Base-by-base conservation (phyloP, 306 rosid genomes). In the Adenanthera pavonina region DNA sequence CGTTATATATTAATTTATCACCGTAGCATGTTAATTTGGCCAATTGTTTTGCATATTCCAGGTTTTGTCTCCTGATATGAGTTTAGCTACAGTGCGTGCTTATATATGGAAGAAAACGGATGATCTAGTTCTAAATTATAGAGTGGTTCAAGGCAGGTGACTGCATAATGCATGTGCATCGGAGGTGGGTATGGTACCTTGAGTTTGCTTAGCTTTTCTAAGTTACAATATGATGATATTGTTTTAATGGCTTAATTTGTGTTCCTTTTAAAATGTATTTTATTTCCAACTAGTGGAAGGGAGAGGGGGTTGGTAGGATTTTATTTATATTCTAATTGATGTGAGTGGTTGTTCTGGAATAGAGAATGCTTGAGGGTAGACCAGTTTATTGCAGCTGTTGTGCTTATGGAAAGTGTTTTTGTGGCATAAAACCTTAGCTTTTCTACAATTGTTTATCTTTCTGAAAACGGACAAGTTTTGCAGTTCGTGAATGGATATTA, bases 71-170 rank as follows among this genome's bases (percentile, higher is more conserved):
- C 97, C 97, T 59, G 98, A 93, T 8, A 84, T 93, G 97, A 96
- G 98, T 86, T 87, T 96, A 84, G 99, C 99, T 85, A 96, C 99
- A 15, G 98, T 92, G 75, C 88, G 97, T 69, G 85, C 95, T 85
- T 96, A 96, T 83, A 80, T 96, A 79, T 96, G 99, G 99, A 96
- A 93, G 92, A 96, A 96, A 89, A 6, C 93, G 15, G 99, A 96
- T 47, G 99, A 96, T 83, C 85, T 96, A 54, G 73, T 93, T 85
- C 89, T 96, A 84, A 92, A 96, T 87, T 96, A 95, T 83, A 91
- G 92, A 91, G 87, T 93, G 85, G 83, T 89, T 82, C 97, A 89
- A 85, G 92, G 94, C 82, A 92, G 94, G 90, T 95, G 94, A 93
- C 74, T 72, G 64, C 76, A 76, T 66, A 52, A 53, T 73, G 81